phyloP scores from a whole-genome alignment of 768 basidiomycete species.

The Mycena rosella region DNA sequence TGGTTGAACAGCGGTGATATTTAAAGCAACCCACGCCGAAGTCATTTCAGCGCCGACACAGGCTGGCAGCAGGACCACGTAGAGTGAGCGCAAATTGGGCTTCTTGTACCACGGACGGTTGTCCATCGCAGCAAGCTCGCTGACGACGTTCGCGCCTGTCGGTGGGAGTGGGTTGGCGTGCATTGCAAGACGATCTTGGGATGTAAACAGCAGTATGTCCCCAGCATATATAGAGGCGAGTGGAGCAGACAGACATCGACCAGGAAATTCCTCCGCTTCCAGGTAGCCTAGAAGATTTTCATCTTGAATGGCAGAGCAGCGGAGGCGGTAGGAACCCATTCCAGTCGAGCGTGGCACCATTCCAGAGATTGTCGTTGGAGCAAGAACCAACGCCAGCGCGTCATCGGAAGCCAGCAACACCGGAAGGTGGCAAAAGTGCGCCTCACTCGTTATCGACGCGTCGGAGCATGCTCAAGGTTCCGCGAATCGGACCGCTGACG shows the following conservation, averaged over 20 bases:
- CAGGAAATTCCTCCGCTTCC: background rate
- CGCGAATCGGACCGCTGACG: background rate
- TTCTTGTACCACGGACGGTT: slow-evolving; percentile 13
- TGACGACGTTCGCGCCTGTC: slow-evolving; percentile 1
- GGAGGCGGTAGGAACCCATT: background rate
- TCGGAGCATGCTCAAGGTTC: background rate
- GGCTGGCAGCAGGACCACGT: slow-evolving; percentile 18
- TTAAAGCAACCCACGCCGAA: background rate
- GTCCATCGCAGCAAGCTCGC: slow-evolving; percentile 13
- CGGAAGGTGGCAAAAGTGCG: background rate
- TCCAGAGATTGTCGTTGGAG: background rate
- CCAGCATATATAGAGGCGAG: slow-evolving; percentile 11
- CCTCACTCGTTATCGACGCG: background rate
- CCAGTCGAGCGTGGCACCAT: background rate
- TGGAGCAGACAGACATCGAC: background rate
- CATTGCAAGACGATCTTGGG: background rate
- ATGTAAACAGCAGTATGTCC: background rate
- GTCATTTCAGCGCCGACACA: slow-evolving; percentile 28
- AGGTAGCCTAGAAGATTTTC: background rate
- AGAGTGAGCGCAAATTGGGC: slow-evolving; percentile 20
- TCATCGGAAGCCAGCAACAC: slow-evolving; percentile 3
- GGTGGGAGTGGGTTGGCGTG: background rate
- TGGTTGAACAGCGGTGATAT: background rate
- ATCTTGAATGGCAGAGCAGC: background rate
- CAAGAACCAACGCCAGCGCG: background rate